Conservation (phyloP, 2,329 filamentous ascomycete species). For the Plectosphaerella cucumerina region DNA sequence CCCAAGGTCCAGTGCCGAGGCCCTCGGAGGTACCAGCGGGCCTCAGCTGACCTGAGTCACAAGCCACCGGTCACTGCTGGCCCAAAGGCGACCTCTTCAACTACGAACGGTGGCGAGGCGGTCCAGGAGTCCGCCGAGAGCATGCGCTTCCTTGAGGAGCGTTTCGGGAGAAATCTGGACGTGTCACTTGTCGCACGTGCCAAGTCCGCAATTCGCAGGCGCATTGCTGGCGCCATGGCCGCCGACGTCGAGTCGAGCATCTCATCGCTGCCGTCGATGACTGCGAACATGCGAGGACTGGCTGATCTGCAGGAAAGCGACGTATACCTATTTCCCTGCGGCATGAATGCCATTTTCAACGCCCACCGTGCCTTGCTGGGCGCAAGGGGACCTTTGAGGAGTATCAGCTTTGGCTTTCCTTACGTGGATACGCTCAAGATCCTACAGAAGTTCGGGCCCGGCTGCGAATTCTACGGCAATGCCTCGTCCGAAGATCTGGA, state of each 20-base stretch:
- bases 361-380: slow-evolving; percentile 71
- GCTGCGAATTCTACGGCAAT: slow-evolving; percentile 82
- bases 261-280: slow-evolving; percentile 45
- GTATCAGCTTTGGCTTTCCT: slow-evolving; percentile 92
- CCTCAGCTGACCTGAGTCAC: slow-evolving; percentile 32
- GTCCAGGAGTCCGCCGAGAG: slow-evolving; percentile 57
- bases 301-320: slow-evolving; percentile 75
- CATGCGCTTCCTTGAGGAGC: slow-evolving; percentile 81
- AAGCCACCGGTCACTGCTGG: slow-evolving; percentile 15
- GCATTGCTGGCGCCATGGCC: slow-evolving; percentile 83
- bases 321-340: slow-evolving; percentile 81
- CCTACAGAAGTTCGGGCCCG: slow-evolving; percentile 88
- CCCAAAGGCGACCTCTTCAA: slow-evolving; percentile 11
- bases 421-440: slow-evolving; percentile 97
- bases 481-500: slow-evolving; percentile 76
- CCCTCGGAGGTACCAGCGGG: slow-evolving; percentile 73
- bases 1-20: slow-evolving; percentile 54
- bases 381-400: slow-evolving; percentile 62
- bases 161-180: slow-evolving; percentile 88
- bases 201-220: slow-evolving; percentile 76
- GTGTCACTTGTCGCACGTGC: slow-evolving; percentile 74
- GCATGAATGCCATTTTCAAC: slow-evolving; percentile 95
- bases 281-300: slow-evolving; percentile 48
- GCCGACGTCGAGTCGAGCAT: slow-evolving; percentile 62
- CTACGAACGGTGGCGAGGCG: slow-evolving; percentile 11